These are phyloP conservation scores for Scortechinia acanthostroma DNA, from an alignment of 2,329 filamentous ascomycete species.

Conservation along the genomic window DNA sequence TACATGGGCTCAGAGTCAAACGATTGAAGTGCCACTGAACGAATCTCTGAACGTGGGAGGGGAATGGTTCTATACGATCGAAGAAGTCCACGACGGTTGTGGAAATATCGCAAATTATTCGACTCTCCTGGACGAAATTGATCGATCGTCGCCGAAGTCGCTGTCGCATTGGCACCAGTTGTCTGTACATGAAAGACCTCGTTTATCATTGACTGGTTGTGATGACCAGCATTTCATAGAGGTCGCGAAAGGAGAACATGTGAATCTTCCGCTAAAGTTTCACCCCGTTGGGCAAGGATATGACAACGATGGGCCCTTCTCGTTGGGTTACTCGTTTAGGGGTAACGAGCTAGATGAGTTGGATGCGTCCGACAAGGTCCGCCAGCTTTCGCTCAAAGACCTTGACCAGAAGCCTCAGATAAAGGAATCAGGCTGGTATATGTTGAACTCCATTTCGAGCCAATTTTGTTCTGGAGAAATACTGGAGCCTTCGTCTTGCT, in stretches of 20 bases:
- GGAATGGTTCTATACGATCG: constrained; percentile 81
- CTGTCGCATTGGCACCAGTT: constrained; percentile 67
- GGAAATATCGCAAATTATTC: constrained; percentile 79
- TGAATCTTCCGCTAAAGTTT: constrained; percentile 67
- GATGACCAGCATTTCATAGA: constrained; percentile 75
- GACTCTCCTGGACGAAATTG: constrained; percentile 58
- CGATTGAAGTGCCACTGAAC: constrained; percentile 75
- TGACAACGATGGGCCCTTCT: constrained; percentile 74
- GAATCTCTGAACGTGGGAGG: constrained; percentile 78
- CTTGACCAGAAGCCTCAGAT: constrained; percentile 61
- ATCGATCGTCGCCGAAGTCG: constrained; percentile 40
- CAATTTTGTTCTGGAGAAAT: constrained; percentile 81
- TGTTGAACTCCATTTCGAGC: constrained; percentile 71
- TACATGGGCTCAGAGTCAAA: constrained; percentile 73
- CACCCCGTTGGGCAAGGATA: constrained; percentile 48
- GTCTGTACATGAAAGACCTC: constrained; percentile 78
- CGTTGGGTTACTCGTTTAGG: constrained; percentile 59
- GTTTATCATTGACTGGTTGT: constrained; percentile 65
- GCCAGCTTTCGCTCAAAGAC: constrained; percentile 53
- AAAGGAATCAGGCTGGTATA: constrained; percentile 77
- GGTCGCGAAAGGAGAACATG: constrained; percentile 68
- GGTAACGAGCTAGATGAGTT: too few relatives aligned
- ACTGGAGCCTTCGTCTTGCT: constrained; percentile 86
- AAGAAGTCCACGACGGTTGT: constrained; percentile 84
- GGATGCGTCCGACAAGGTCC: constrained; percentile 64